Base-by-base conservation (phyloP, 1,139 yeast genomes). In the Protomyces inundatus region DNA sequence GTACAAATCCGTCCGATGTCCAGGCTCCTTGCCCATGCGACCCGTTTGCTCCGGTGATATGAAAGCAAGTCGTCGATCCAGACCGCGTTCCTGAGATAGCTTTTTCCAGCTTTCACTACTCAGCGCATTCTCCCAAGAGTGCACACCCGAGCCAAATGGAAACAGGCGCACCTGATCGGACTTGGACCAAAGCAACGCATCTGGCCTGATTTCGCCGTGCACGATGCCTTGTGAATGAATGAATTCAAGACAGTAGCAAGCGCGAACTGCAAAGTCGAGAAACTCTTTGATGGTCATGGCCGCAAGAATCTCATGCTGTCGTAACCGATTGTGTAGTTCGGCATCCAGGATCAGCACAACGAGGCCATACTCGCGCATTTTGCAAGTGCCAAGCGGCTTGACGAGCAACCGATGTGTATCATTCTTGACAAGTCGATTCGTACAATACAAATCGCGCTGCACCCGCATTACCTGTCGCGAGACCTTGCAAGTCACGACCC, bases 1-100 rank as follows among this genome's bases (percentile, higher is more conserved):
- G 64, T 68, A 68, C 32, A 68, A 65, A 42, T 68, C 70, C 12
- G 69, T 67, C 9, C 69, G 59, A 55, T 66, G 58, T 45, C 66
- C 68, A 35, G 66, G 64, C 16, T 61, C 50, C 35, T 45, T 34
- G 7, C 68, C 56, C 14, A 68, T 64, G 6, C 67, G 65, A 4
- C 70, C 69, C 12, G 69, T 66, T 51, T 68, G 70, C 56, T 68
- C 70, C 6, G 70, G 70, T 3, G 69, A 66, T 2, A 67, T 46
- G 33, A 67, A 68, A 36, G 64, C 65, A 7, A 64, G 55, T 36
- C 60, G 56, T 10, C 62, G 45, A 35, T 46, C 57, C 40, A 68
- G 53, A 1, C 66, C 57, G 5, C 40, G 40, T 16, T 54, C 55
- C 12, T 30, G 55, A 4, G 62, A 45, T 39, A 60, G 54, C 34